Conservation (phyloP, 768 basidiomycete genomes). For the Hortiboletus flavorubellus region DNA sequence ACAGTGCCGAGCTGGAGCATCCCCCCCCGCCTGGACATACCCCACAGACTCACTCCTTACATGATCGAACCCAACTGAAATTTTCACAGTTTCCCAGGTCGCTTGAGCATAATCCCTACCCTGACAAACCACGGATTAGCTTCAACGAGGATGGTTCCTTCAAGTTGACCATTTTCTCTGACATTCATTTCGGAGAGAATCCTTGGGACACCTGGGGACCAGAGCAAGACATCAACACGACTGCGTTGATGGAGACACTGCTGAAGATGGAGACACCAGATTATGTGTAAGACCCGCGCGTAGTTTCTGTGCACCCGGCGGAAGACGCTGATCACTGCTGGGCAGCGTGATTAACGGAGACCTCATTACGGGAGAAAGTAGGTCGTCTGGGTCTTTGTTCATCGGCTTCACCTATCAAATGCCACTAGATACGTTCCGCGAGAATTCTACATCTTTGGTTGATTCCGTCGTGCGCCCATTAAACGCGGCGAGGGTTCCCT, state of each 20-base stretch:
- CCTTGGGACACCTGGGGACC: slow-evolving; percentile 69
- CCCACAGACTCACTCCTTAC: neutral
- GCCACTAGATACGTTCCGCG: slow-evolving; percentile 53
- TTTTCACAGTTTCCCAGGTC: neutral
- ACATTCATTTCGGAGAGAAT: slow-evolving; percentile 75
- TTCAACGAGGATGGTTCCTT: slow-evolving; percentile 61
- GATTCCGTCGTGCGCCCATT: slow-evolving; percentile 63
- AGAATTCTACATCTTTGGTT: slow-evolving; percentile 65
- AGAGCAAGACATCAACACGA: slow-evolving; percentile 62
- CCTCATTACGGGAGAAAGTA: slow-evolving; percentile 69
- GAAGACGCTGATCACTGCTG: neutral
- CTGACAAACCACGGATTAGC: slow-evolving; percentile 46
- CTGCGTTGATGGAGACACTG: slow-evolving; percentile 52
- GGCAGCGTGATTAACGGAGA: slow-evolving; percentile 69
- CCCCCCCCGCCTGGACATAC: neutral
- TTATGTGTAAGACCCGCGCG: slow-evolving; percentile 51
- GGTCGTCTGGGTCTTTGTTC: neutral
- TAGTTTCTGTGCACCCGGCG: neutral
- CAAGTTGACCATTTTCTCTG: slow-evolving; percentile 72
- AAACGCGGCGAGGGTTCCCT: slow-evolving; percentile 54
- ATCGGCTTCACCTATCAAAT: neutral
- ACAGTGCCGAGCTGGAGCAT: neutral
- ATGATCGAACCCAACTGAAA: neutral
- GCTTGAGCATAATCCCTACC: slow-evolving; percentile 38
- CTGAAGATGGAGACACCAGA: slow-evolving; percentile 60